Base-by-base conservation (phyloP, 1,284 basidiomycete species). In the Sparassis latifolia region DNA sequence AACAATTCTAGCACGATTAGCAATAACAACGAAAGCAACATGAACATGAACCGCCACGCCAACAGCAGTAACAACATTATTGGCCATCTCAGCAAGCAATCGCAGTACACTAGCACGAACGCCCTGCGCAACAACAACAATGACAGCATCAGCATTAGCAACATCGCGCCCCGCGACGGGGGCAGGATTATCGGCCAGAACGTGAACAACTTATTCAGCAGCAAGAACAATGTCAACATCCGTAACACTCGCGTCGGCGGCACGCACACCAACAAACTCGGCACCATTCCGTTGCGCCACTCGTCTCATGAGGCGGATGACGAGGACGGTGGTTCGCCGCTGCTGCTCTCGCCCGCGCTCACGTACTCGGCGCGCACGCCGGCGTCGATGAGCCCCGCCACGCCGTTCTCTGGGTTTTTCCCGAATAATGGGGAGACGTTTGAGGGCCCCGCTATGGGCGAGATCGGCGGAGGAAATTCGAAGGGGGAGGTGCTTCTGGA, bases 361-460 rank as follows among this genome's bases (percentile, higher is more conserved):
- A 69, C 69, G 10, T 67, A 67, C 52, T 67, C 67, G n/a, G 55
- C 66, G 29, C 64, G 66, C 28, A 69, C 69, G 27, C 67, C 69
- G 0, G 66, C 63, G 28, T 62, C 68, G 35, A 61, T 71, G 28
- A 70, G 68, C 52, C 69, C 69, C 2, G 58, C 67, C 9, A 71
- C 69, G 37, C 69, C 69, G 1, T 69, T 66, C 54, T 68, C 68
- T 28, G 66, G 66, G 33, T 68, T 67, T 47, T 68, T 69, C 53
- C 53, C 58, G n/a, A 56, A 62, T 31, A 47, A 52, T 28, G 54
- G 55, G 6, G 67, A 68, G 28, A 53, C 59, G 32, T 70, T 67
- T 54, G 64, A 64, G 33, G 59, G 56, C 3, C 39, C 37, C 3
- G 45, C 44, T 4, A 48, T 55, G 10, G 42, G 45, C 30, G 50